A percentile compares a stretch with the other conserved stretches of the same genome.
These are phyloP conservation scores for Diplodia corticola DNA, from an alignment of 2,329 filamentous ascomycete genomes.

Conservation along the genomic window DNA sequence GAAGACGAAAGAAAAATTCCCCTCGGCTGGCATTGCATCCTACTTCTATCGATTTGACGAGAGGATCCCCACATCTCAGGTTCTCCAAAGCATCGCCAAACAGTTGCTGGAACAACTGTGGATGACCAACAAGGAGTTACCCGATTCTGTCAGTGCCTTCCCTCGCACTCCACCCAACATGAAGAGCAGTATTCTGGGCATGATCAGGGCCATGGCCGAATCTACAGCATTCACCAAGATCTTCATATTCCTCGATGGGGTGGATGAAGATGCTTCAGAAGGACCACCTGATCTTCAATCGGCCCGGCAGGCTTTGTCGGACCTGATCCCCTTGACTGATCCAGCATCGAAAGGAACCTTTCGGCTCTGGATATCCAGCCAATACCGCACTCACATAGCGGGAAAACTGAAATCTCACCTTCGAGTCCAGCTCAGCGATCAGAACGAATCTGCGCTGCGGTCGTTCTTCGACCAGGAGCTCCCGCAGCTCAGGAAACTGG, in stretches of 20 bases:
- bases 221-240: background rate
- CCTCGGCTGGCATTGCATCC: background rate
- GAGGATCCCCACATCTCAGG: background rate
- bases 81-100: background rate
- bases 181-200: background rate
- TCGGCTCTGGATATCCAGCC: slow-evolving; percentile 1
- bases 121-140: background rate
- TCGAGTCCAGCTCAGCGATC: background rate
- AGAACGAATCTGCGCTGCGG: background rate
- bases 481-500: background rate
- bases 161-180: background rate
- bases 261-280: background rate
- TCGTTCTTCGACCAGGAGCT: background rate
- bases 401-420: background rate
- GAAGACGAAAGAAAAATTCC: background rate
- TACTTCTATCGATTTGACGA: slow-evolving; percentile 21
- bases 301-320: background rate
- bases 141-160: background rate
- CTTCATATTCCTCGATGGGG: background rate
- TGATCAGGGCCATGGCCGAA: background rate
- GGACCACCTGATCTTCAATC: background rate
- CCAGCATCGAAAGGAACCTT: background rate
- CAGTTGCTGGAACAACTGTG: background rate
- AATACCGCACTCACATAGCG: background rate
- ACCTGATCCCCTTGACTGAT: background rate